A percentile compares a stretch with the other conserved stretches of the same genome.
These are phyloP conservation scores for Pythium monospermum DNA, from an alignment of 352 stramenopile genomes.

Conservation along the genomic window DNA sequence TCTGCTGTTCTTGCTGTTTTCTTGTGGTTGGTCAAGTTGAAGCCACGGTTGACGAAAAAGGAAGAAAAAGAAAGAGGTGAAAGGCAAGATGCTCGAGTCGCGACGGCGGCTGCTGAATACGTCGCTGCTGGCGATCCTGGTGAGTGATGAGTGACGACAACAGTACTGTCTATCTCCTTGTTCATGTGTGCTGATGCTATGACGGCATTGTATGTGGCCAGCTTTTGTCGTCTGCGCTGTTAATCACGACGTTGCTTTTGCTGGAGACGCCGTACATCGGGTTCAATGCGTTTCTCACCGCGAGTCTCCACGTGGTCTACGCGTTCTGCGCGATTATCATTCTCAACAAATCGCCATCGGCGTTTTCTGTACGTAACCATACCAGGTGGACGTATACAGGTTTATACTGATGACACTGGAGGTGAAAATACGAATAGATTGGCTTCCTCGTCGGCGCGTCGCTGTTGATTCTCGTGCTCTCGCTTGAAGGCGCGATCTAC, in stretches of 20 bases:
- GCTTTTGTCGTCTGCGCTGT: constrained; percentile 52
- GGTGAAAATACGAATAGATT: constrained; percentile 38
- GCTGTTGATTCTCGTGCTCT: constrained; percentile 55
- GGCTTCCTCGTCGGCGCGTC: constrained; percentile 69
- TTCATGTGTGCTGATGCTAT: background rate
- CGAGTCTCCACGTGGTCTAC: constrained; percentile 54
- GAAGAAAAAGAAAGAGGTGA: background rate
- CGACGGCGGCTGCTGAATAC: constrained; percentile 69
- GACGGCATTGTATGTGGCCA: no score
- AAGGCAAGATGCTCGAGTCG: constrained; percentile 42
- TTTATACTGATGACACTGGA: background rate
- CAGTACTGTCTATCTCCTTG: background rate
- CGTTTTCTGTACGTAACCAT: constrained; percentile 53
- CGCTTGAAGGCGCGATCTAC: constrained; percentile 61
- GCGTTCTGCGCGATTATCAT: constrained; percentile 73
- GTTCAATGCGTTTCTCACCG: constrained; percentile 62
- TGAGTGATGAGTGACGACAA: constrained; percentile 23
- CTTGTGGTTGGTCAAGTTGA: no score
- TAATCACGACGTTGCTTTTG: constrained; percentile 68
- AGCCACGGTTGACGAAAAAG: no score
- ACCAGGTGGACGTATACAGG: background rate
- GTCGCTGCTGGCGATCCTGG: constrained; percentile 58
- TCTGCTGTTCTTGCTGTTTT: no score
- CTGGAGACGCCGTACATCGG: constrained; percentile 62
- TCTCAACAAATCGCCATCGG: constrained; percentile 76